Evolutionary conservation across 345 rosid species (phyloP), one percentile per base, ranked within the genome.

Genomic region (Moringa oleifera): DNA sequence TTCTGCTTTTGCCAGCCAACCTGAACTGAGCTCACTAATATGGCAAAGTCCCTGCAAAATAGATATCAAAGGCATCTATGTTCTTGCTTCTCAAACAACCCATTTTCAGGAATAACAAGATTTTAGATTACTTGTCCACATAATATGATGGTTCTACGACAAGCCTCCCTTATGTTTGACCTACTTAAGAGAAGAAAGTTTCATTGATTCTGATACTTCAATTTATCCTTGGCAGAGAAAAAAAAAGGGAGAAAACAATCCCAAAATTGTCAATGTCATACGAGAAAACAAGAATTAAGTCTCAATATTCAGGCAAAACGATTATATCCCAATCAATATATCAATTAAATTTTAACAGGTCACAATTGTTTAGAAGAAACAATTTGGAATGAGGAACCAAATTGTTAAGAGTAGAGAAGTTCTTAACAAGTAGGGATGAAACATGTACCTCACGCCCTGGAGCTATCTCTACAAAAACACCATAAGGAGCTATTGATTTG

Each of bases 381-480:
- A 51, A 24, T 18, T 28, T 58, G 3, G 0, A 23, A 37, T 19
- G 13, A 49, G 20, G 6, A 50, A 13, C 19, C 0, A 20, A 18
- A 36, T n/a, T 23, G 18, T 10, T 23, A 28, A 31, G 33, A 25
- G 31, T 15, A 0, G 37, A 33, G 11, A 33, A 33, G 37, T 33
- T 33, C 11, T 33, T 33, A 33, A 11, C n/a, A 33, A 52, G 15
- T 51, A 28, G 46, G 62, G 33, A 62, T 58, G 57, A 68, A 70
- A 33, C 28, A 70, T 22, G 28, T 86, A 88, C 96, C 96, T 94
- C 97, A 20, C 93, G 89, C 23, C 99, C 96, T 1, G 97, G 95
- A 0, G 95, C 86, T 72, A 94, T 90, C 95, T 94, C 99, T 31
- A 94, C 93, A 71, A 94, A 94, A 75, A 76, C 93, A 66, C 99